phyloP scores from a whole-genome alignment of 1,139 yeast species.

The Candida pseudoviswanathii region DNA sequence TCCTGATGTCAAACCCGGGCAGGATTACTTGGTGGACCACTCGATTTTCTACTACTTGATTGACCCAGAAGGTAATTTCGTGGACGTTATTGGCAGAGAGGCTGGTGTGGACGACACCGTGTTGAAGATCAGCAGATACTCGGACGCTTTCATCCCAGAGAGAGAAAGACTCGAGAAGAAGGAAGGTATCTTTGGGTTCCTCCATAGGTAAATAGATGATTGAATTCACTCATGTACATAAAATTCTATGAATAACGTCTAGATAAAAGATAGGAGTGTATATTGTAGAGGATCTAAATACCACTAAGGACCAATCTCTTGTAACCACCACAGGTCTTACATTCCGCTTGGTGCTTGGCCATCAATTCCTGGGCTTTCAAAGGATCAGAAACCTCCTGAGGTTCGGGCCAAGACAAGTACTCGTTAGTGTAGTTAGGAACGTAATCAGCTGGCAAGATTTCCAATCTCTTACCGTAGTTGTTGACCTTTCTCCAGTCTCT shows the following conservation, averaged over 20 bases:
- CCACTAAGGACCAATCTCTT: conserved; percentile 38
- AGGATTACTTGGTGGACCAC: conserved; percentile 94
- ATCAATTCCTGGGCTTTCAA: conserved; percentile 47
- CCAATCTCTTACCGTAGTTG: conserved; percentile 55
- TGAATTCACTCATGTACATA: conserved; percentile 3
- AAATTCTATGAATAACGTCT: not conserved
- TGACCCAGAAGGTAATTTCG: conserved; percentile 96
- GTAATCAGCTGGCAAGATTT: conserved; percentile 52
- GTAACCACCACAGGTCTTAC: conserved; percentile 53
- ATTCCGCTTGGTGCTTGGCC: conserved; percentile 48
- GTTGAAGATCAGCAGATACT: conserved; percentile 74
- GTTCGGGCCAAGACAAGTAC: conserved; percentile 52
- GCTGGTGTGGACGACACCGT: conserved; percentile 79
- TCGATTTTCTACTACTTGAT: conserved; percentile 92
- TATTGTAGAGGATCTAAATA: conserved; percentile 2
- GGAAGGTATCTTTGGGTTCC: conserved; percentile 57
- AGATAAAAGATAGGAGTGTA: not conserved
- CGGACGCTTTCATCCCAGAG: conserved; percentile 77
- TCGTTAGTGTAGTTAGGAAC: conserved; percentile 54
- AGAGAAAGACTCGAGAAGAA: conserved; percentile 65
- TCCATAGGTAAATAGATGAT: conserved; percentile 36
- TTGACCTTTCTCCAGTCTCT: conserved; percentile 62
- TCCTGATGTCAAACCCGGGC: conserved; percentile 89
- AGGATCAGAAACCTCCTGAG: conserved; percentile 50
- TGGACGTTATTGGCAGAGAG: conserved; percentile 92